Evolutionary conservation across 257 asterid genomes (phyloP), one percentile per base, ranked within the genome.

Genomic region (Lithospermum erythrorhizon): DNA sequence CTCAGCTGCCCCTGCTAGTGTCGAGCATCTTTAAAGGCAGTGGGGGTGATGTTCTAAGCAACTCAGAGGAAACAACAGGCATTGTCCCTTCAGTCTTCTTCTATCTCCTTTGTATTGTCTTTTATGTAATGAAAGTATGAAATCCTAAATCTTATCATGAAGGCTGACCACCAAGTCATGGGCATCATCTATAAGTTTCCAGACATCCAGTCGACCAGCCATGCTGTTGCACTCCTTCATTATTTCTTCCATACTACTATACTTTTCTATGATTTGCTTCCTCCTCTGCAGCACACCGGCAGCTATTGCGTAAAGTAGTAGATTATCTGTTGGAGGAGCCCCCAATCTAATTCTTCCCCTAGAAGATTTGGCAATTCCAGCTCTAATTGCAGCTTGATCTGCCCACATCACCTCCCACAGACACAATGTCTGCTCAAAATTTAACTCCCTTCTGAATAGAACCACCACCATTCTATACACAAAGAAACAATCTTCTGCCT

Each of bases 341-440:
- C 79, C 76, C 23, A 70, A 65, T 86, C 83, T 82, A 78, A 81
- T 72, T 47, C 81, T 80, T 21, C 88, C 76, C 93, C 93, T 78
- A 0, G 87, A 77, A 5, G 95, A 82, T 68, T 80, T 81, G 0
- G 78, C 81, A 2, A 90, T 78, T 21, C 95, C 90, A 2, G 90
- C 95, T 62, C 96, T 80, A 22, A 90, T 71, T 10, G 97, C 97
- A 4, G 93, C 96, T 68, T 90, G 97, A 75, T 90, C 97, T 0
- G 97, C 96, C 96, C 97, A 90, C 95, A 87, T 87, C 21, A 90
- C 95, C 75, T 90, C 97, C 97, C 97, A 90, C 0, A 90, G 85
- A 73, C 90, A 82, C 45, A 87, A 84, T 9, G 88, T 87, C 84
- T 84, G 97, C 72, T 87, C 97, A 17, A 87, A 81, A 41, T 77